Percentiles rank a stretch among this genome's conserved stretches.
phyloP scores from a whole-genome alignment of 176 grass and related monocot genomes.

The Phoenix roebelenii region DNA sequence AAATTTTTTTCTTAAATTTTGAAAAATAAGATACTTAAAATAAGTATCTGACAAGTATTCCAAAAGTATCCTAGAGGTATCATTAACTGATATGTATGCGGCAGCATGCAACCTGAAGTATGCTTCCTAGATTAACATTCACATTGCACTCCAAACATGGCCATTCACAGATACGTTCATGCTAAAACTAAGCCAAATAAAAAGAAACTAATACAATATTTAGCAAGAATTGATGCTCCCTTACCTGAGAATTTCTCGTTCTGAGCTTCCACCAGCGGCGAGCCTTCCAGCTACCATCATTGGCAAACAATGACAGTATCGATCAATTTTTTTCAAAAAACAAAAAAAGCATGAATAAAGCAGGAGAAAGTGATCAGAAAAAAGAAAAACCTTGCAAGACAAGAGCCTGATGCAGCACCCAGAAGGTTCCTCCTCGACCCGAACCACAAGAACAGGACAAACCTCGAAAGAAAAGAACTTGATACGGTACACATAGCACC shows the following conservation, averaged over 20 bases:
- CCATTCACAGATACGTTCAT: conserved; percentile 1
- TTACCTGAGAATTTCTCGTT: conserved; percentile 92
- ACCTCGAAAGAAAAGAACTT: conserved; percentile 96
- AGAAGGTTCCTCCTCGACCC: conserved; percentile 70
- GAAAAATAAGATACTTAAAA: no score
- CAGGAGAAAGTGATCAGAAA: not conserved
- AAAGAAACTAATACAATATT: no score
- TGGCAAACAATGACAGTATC: not conserved
- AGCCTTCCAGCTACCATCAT: conserved; percentile 58
- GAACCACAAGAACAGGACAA: conserved; percentile 87
- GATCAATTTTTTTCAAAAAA: not conserved
- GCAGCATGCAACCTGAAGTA: no score
- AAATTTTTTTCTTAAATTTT: no score
- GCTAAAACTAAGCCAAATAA: no score
- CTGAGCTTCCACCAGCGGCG: conserved; percentile 86
- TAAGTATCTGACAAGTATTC: no score
- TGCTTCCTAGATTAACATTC: no score
- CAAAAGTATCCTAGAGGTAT: no score
- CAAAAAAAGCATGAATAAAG: not conserved
- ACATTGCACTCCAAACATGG: not conserved
- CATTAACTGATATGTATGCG: no score
- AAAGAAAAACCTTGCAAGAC: conserved; percentile 58
- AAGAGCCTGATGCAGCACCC: conserved; percentile 83
- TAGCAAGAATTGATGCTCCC: no score
- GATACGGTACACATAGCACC: conserved; percentile 86